Evolutionary conservation across 495 filamentous ascomycete genomes (phyloP).

Genomic region (Neurospora sp.): DNA sequence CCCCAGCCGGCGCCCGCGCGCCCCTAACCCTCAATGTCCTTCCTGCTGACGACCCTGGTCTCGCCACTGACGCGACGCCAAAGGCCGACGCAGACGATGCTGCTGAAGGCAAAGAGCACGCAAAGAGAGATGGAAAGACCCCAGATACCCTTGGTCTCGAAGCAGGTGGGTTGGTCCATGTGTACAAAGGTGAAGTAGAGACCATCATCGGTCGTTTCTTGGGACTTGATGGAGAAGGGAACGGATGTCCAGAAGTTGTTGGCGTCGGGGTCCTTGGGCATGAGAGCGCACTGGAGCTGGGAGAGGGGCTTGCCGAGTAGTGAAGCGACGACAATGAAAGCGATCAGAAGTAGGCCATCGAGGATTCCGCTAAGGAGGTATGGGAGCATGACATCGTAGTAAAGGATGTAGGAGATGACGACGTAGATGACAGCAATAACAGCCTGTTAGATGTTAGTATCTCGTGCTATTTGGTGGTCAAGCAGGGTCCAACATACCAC

Average conservation of each 20-base stretch:
- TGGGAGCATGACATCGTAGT: slow-evolving; percentile 67
- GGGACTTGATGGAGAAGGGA: not conserved
- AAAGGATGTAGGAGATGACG: slow-evolving; percentile 69
- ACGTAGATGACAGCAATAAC: slow-evolving; percentile 71
- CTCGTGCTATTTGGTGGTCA: not conserved
- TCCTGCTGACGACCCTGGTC: slow-evolving; percentile 10
- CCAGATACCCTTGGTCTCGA: slow-evolving; percentile 83
- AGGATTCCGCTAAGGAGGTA: slow-evolving; percentile 56
- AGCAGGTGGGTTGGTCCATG: slow-evolving; percentile 58
- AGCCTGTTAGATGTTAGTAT: slow-evolving; percentile 37
- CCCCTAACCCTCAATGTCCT: slow-evolving; percentile 35
- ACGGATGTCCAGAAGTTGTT: slow-evolving; percentile 7
- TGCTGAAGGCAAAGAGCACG: slow-evolving; percentile 61
- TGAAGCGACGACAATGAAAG: slow-evolving; percentile 63
- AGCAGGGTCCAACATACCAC: slow-evolving; percentile 48
- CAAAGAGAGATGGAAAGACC: slow-evolving; percentile 76
- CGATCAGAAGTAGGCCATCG: slow-evolving; percentile 63
- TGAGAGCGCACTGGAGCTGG: slow-evolving; percentile 58
- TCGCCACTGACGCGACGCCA: slow-evolving; percentile 29
- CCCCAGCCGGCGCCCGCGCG: slow-evolving; percentile 28
- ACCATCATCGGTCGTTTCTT: slow-evolving; percentile 8
- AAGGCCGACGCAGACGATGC: slow-evolving; percentile 38
- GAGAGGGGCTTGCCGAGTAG: slow-evolving; percentile 74
- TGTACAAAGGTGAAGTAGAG: slow-evolving; percentile 15
- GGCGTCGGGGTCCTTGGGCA: slow-evolving; percentile 16